These are phyloP conservation scores for Spirogloea muscicola DNA, from an alignment of 139 green algal species.

Conservation along the genomic window DNA sequence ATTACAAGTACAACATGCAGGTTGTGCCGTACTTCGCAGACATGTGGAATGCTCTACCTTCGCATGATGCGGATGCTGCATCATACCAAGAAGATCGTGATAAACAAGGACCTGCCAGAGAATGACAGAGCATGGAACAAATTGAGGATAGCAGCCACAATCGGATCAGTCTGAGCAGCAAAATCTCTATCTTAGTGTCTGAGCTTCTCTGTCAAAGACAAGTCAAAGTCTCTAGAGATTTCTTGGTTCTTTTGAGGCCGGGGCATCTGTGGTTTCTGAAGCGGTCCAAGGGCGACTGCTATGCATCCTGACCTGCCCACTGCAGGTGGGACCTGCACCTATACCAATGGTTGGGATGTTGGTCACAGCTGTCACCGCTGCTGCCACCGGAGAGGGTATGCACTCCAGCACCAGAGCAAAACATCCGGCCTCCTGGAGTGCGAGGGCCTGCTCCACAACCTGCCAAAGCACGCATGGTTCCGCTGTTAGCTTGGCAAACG, in stretches of 20 bases:
- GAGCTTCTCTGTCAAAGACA: too few species aligned
- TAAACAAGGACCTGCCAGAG: constrained; percentile 94
- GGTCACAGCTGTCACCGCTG: constrained; percentile 76
- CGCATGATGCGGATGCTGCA: constrained; percentile 94
- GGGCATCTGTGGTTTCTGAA: too few species aligned
- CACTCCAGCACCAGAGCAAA: constrained; percentile 95
- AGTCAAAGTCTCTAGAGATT: too few species aligned
- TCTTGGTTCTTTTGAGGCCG: too few species aligned
- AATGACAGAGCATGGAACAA: too few species aligned
- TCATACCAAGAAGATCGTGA: constrained; percentile 97
- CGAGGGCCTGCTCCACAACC: constrained; percentile 53
- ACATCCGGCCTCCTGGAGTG: constrained; percentile 82
- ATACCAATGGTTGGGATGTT: constrained; percentile 97
- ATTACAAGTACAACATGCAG: too few species aligned
- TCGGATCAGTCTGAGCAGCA: too few species aligned
- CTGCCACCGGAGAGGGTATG: constrained; percentile 79
- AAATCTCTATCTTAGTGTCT: too few species aligned
- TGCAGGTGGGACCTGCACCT: constrained; percentile 74
- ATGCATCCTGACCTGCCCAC: constrained; percentile 83
- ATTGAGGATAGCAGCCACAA: background rate
- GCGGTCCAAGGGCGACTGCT: too few species aligned
- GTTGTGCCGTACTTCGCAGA: too few species aligned
- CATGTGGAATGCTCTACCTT: too few species aligned
- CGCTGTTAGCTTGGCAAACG: background rate
- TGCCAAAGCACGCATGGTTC: too few species aligned